Conservation (phyloP, 1,284 basidiomycete genomes). For the Heterobasidion parviporum region DNA sequence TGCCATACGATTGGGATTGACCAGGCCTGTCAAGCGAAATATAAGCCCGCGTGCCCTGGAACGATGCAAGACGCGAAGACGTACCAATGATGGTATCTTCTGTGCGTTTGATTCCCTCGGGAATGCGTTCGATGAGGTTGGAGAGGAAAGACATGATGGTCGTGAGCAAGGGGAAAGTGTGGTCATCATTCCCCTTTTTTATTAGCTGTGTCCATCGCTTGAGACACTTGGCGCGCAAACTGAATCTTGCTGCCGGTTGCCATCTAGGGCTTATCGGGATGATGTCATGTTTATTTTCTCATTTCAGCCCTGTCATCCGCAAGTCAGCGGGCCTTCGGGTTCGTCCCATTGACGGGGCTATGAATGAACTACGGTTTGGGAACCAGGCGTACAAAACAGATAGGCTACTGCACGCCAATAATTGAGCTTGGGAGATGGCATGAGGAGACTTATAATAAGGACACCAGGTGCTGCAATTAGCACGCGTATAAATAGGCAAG, state of each 20-base stretch:
- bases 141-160: constrained; percentile 9
- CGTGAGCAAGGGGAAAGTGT: background rate
- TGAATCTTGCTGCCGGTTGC: background rate
- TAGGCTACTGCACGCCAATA: no score
- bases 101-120: constrained; percentile 21
- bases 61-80: background rate
- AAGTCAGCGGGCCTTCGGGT: no score
- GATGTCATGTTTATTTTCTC: background rate
- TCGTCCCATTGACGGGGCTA: no score
- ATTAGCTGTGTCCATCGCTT: background rate
- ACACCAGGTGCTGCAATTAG: no score
- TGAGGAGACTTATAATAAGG: no score
- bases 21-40: constrained; percentile 30
- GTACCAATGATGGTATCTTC: constrained; percentile 23
- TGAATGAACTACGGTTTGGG: no score
- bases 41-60: constrained; percentile 2
- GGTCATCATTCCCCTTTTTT: background rate
- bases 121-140: constrained; percentile 17
- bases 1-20: constrained; percentile 52
- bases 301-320: no score
- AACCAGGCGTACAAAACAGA: no score
- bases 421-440: no score
- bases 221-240: background rate
- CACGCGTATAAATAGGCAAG: no score
- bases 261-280: background rate